Evolutionary conservation across 2,329 filamentous ascomycete species (phyloP).

Genomic region (Curvularia verruculosa): DNA sequence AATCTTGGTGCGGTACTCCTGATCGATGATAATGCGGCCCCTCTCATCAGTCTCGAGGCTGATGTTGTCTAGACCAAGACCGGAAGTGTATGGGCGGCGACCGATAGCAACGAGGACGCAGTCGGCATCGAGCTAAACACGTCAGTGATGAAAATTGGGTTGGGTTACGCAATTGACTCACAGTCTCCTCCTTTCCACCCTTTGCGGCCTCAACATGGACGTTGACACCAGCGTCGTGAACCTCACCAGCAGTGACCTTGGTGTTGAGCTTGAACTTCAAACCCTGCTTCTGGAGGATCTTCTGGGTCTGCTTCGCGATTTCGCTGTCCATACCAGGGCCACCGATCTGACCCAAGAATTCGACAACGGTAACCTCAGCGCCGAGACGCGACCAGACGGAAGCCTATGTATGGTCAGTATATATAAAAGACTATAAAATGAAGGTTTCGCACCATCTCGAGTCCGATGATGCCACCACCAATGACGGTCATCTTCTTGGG

Average conservation of each 20-base stretch:
- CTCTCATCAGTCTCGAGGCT: constrained; percentile 91
- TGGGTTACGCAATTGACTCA: constrained; percentile 54
- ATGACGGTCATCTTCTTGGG: constrained; percentile 98
- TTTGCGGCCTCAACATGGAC: constrained; percentile 90
- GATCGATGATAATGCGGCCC: constrained; percentile 94
- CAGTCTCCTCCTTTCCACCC: constrained; percentile 91
- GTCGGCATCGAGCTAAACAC: constrained; percentile 79
- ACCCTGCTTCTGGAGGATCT: constrained; percentile 93
- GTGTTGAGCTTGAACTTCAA: constrained; percentile 98
- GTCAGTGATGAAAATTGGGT: constrained; percentile 12
- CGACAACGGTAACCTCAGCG: constrained; percentile 93
- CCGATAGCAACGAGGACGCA: constrained; percentile 97
- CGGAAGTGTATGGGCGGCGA: constrained; percentile 89
- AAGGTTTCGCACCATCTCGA: constrained; percentile 77
- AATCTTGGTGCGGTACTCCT: constrained; percentile 97
- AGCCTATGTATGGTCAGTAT: constrained; percentile 53
- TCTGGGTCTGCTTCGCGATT: constrained; percentile 88
- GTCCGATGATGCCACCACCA: constrained; percentile 96
- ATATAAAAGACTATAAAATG: constrained; percentile 7
- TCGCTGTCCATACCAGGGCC: constrained; percentile 97
- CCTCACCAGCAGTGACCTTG: constrained; percentile 89
- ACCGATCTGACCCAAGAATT: constrained; percentile 95
- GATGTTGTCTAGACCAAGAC: constrained; percentile 91
- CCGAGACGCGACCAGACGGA: constrained; percentile 97
- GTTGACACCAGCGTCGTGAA: constrained; percentile 75